phyloP scores from a whole-genome alignment of 2,329 filamentous ascomycete genomes.

The Colletotrichum simmondsii region DNA sequence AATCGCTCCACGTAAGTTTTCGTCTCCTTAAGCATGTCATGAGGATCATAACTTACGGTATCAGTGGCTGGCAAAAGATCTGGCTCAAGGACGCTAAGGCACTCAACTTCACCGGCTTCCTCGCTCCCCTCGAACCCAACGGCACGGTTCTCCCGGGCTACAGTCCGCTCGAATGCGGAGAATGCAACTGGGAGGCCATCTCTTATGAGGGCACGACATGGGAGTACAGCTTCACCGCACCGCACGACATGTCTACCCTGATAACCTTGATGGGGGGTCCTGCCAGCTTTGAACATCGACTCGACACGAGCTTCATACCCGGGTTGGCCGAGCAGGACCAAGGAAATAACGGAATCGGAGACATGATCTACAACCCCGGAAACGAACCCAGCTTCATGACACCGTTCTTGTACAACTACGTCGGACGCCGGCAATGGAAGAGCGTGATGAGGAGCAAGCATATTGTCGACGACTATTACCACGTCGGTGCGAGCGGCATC shows the following conservation, averaged over 20 bases:
- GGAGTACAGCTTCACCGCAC: constrained; percentile 67
- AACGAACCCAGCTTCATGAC: constrained; percentile 68
- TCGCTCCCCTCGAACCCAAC: constrained; percentile 62
- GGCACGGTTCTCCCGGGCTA: constrained; percentile 54
- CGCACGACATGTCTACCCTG: constrained; percentile 66
- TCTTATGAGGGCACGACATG: constrained; percentile 60
- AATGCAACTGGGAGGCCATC: constrained; percentile 65
- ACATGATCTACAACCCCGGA: constrained; percentile 62
- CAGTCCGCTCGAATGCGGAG: constrained; percentile 61
- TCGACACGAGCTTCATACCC: constrained; percentile 48
- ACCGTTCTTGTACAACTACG: constrained; percentile 68
- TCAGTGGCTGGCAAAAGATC: constrained; percentile 67
- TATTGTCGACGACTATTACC: constrained; percentile 61
- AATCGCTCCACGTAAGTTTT: constrained; percentile 52
- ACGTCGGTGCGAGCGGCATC: constrained; percentile 56
- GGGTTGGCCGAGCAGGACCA: constrained; percentile 61
- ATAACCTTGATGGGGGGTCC: constrained; percentile 63
- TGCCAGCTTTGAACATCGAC: constrained; percentile 59
- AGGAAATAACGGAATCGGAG: constrained; percentile 51
- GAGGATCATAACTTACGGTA: neutral
- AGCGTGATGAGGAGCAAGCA: constrained; percentile 60
- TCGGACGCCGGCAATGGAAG: constrained; percentile 58
- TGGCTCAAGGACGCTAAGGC: constrained; percentile 63
- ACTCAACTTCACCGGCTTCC: constrained; percentile 63
- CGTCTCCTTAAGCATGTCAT: neutral